Base-by-base conservation (phyloP, 176 grass and related monocot species). In the Carex pumila region DNA sequence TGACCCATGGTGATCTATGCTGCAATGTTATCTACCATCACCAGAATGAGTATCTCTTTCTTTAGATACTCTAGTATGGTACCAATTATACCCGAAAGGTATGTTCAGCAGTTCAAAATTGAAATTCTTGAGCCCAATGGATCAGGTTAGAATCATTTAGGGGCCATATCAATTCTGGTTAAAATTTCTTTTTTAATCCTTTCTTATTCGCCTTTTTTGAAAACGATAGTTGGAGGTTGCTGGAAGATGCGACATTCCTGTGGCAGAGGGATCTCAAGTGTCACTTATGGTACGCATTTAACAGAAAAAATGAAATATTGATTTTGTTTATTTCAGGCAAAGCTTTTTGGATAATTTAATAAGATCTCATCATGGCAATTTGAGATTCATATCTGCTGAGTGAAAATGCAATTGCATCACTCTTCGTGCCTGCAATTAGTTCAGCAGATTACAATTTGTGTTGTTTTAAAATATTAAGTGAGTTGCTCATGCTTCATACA, bases 261-360 rank as follows among this genome's bases (percentile, higher is more conserved):
- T 98, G 36, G 92, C 92, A 0, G 95, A 98, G 89, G 95, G 95
- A 68, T 98, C 95, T 85, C 92, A 91, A 84, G 89, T 90, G 47
- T 91, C 92, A 18, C 61, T 98, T 85, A 95, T 71, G 92, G 95
- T 95, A 91, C 17, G 65, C 41, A 84, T 63, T 50, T 29, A 13
- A 73, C 21, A 47, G 14, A 56, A 76, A 75, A 34, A 75, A 60
- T 63, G 71, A 72, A 69, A 66, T 32, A 15, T 19, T 66, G 3
- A 71, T 56, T 66, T 74, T 61, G 22, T 56, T 13, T 63, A 62
- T 61, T 62, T 63, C 9, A 25, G 22, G 18, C 12, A 82, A 65
- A 66, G 14, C 5, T 7, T 66, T 82, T 63, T 41, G n/a, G 36
- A 49, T 49, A 13, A 19, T 81, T 19, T 45, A 64, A 63, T 47